A percentile compares a stretch with the other conserved stretches of the same genome.
Evolutionary conservation across 345 rosid genomes (phyloP).

Genomic region (Leavenworthia alabamica): DNA sequence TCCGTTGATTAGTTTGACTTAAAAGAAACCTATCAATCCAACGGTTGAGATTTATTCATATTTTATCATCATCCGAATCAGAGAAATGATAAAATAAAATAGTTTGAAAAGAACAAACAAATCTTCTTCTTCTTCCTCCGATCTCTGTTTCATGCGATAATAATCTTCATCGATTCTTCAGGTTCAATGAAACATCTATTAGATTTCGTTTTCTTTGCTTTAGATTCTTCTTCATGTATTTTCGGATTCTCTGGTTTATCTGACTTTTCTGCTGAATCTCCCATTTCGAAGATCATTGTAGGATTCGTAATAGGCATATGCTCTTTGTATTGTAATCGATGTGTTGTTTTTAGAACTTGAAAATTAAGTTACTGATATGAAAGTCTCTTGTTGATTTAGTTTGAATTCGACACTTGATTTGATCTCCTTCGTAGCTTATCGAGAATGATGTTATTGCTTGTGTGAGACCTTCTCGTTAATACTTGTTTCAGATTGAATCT

Average conservation of each 20-base stretch:
- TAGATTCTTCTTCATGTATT: not conserved
- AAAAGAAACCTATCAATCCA: not conserved
- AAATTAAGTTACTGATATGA: not conserved
- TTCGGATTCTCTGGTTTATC: not conserved
- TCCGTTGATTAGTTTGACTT: not conserved
- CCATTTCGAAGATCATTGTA: not conserved
- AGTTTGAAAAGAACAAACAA: not conserved
- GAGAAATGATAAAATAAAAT: not conserved
- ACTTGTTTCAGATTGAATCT: not conserved
- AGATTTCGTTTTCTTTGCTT: not conserved
- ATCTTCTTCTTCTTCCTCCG: not conserved
- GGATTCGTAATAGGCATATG: not conserved
- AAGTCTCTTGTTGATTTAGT: not conserved
- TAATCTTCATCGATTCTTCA: not conserved
- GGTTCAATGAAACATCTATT: not conserved
- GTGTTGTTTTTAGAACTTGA: not conserved
- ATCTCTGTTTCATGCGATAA: not conserved
- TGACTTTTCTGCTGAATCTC: not conserved
- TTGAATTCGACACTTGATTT: not conserved
- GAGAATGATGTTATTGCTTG: not conserved
- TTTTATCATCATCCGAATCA: too few species aligned
- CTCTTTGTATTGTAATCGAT: not conserved
- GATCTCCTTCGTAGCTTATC: not conserved
- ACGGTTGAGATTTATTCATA: not conserved
- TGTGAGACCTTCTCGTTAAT: not conserved